Evolutionary conservation across 768 basidiomycete genomes (phyloP), one percentile per base, ranked within the genome.

Genomic region (Termitomyces sp.): DNA sequence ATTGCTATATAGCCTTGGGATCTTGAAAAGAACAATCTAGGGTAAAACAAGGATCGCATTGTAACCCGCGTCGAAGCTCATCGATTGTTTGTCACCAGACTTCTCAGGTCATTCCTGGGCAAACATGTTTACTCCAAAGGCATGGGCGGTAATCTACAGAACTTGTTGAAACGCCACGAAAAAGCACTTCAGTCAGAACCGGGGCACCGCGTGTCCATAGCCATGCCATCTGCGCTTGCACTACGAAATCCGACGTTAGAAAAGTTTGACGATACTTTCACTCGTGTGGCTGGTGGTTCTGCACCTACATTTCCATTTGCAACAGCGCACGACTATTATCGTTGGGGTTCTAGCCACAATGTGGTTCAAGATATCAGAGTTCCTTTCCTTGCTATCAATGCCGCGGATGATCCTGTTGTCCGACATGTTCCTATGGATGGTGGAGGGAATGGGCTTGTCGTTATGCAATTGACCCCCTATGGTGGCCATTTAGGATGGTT

Each of bases 401-500:
- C 91, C 18, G 79, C 78, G 24, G 88, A 92, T 68, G 91, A 92
- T 69, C 91, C 91, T 20, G 80, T 92, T 42, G 84, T 91, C 22
- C 77, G 75, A 47, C 74, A 81, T 54, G 76, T 87, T 39, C 88
- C 88, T 31, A 77, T 80, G 68, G 77, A 85, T 57, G 76, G 75
- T 7, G 77, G 75, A 56, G 77, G 75, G 26, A 83, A 82, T 61
- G 75, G 74, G 5, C 79, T 79, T 65, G 79, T 86, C 15, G 74
- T 81, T 3, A 82, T 87, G 73, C 84, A 75, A 22, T 66, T 86
- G 48, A 91, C 92, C 0, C 69, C 74, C 31, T 71, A 75, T 22
- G 92, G 90, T 1, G 90, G 90, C 0, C 90, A 92, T 72, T 76
- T 93, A 15, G 92, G 92, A 37, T 95, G 90, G 90, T 92, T 91